Base-by-base conservation (phyloP, 2,329 filamentous ascomycete species). In the Neonectria ditissima region DNA sequence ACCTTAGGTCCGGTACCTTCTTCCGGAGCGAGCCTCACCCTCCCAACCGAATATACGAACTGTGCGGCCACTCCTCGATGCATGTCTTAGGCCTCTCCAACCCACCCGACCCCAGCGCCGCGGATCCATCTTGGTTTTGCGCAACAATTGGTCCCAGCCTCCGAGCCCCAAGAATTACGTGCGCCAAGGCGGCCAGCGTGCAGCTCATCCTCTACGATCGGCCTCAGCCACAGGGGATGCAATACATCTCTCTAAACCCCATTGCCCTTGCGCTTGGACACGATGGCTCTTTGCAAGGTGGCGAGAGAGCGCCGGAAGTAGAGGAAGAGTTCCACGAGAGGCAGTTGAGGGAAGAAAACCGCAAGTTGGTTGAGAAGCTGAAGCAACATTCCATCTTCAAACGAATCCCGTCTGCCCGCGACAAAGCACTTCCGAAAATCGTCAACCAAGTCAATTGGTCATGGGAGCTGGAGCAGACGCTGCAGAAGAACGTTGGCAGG, bases 391-490 rank as follows among this genome's bases (percentile, higher is more conserved):
- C 92, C 2, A 93, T 99, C 5, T 83, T 92, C 57, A 89, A 89
- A 69, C 92, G 92, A 74, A 81, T 87, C 3, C 88, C 90, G 2
- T 96, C 95, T 1, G 87, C 90, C 63, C 95, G 97, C 73, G 96
- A 99, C 77, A 86, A 89, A 65, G 91, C 92, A 1, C 82, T 99
- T 30, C 86, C 91, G 5, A 89, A 88, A 60, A 94, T 98, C 62
- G 87, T 97, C 69, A 93, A 94, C 72, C 95, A 98, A 80, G 91
- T 98, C 76, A 99, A 99, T 75, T 99, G 96, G 85, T 93, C 94
- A 0, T 94, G 91, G 82, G 97, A 99, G 78, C 85, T 99, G 61
- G 91, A 96, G 66, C 86, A 89, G 70, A 83, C 97, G 41, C 83
- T 99, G 69, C 93, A 97, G 72, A 95, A 92, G 75, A 99, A 98